Conservation (phyloP, 495 filamentous ascomycete genomes). For the Lophium mytilinum region DNA sequence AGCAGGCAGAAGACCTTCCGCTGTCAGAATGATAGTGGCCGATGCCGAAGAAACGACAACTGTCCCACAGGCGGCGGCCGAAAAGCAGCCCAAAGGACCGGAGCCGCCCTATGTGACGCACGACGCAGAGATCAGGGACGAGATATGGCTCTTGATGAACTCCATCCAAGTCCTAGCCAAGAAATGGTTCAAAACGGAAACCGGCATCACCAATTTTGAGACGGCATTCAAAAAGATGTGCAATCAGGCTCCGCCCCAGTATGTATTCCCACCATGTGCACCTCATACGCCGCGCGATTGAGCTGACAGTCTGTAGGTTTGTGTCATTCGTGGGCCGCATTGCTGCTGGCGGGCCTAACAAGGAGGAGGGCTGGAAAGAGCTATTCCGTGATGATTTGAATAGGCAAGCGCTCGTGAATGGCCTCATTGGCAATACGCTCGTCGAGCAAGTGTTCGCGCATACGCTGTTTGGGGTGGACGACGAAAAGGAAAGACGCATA, state of each 20-base stretch:
- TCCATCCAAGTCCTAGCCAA: slow-evolving; percentile 4
- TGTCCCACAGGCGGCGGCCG: neutral
- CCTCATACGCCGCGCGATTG: slow-evolving; percentile 2
- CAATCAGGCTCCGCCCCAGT: neutral
- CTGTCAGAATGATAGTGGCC: neutral
- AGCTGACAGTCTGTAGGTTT: no score
- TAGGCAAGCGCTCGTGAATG: slow-evolving; percentile 8
- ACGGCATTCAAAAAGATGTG: neutral
- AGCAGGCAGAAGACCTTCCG: neutral
- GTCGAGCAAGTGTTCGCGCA: slow-evolving; percentile 16
- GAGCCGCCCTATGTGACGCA: slow-evolving; percentile 11
- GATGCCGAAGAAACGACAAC: neutral
- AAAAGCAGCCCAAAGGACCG: neutral
- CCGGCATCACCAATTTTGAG: no score
- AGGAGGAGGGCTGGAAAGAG: slow-evolving; percentile 7
- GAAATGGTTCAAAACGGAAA: no score
- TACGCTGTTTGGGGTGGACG: slow-evolving; percentile 8
- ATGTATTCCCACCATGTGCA: neutral
- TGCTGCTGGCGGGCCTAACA: slow-evolving; percentile 16
- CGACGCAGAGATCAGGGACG: slow-evolving; percentile 17
- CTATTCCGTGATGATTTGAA: slow-evolving; percentile 6
- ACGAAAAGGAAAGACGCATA: neutral
- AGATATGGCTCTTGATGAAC: slow-evolving; percentile 13
- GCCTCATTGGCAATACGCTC: slow-evolving; percentile 18
- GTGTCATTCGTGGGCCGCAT: slow-evolving; percentile 3